phyloP scores from a whole-genome alignment of 1,284 basidiomycete genomes.

The Ceratorhiza oryzae-sativae region DNA sequence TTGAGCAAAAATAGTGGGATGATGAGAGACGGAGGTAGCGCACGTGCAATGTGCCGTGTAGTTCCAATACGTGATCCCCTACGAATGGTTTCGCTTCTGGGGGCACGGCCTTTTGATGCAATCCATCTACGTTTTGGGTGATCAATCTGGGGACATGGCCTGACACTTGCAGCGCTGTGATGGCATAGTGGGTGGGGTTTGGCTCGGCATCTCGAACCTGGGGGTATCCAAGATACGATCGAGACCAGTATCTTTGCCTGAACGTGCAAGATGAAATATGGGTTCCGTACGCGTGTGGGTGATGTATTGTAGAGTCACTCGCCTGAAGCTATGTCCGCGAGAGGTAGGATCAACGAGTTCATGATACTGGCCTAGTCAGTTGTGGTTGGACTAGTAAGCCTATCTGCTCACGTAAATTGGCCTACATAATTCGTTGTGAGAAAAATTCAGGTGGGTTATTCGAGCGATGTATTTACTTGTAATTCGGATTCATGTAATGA shows the following conservation, averaged over 20 bases:
- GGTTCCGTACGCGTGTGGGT: no score
- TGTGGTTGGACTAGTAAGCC: background rate
- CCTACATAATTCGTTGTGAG: conserved; percentile 47
- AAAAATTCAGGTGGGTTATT: background rate
- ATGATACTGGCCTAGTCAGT: conserved; percentile 64
- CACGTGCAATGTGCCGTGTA: conserved; percentile 89
- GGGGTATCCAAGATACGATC: conserved; percentile 84
- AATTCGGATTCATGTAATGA: conserved; percentile 89
- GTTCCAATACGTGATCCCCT: conserved; percentile 69
- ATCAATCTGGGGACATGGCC: conserved; percentile 70
- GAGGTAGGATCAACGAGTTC: conserved; percentile 75
- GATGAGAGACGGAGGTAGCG: conserved; percentile 46
- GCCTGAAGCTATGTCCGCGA: conserved; percentile 69
- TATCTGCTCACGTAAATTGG: conserved; percentile 61
- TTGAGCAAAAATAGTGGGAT: conserved; percentile 31
- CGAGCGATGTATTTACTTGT: conserved; percentile 77
- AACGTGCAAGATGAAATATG: no score
- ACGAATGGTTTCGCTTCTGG: conserved; percentile 50
- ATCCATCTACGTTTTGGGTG: conserved; percentile 93
- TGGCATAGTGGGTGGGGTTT: conserved; percentile 85
- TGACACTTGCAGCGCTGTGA: conserved; percentile 81
- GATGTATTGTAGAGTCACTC: conserved; percentile 53
- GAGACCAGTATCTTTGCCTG: conserved; percentile 83
- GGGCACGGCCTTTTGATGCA: conserved; percentile 78
- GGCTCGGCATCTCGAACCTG: conserved; percentile 79